Conservation (phyloP, 345 rosid genomes). For the Nephelium lappaceum region DNA sequence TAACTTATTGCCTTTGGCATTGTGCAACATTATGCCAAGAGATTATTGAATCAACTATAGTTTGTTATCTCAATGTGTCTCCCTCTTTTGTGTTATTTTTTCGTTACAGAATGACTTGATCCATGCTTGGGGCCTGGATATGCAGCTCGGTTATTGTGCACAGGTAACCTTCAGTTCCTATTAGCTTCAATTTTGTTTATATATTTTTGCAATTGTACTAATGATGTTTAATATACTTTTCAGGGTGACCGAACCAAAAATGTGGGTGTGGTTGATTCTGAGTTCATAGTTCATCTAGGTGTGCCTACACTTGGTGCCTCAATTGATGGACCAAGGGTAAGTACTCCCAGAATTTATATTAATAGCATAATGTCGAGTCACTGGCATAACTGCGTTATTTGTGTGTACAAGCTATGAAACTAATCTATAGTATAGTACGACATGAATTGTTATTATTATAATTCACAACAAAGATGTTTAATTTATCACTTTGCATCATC, state of each 20-base stretch:
- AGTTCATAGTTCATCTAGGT: slow-evolving; percentile 82
- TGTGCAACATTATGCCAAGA: background rate
- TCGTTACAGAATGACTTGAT: slow-evolving; percentile 77
- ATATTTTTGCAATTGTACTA: background rate
- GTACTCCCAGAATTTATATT: slow-evolving; percentile 15
- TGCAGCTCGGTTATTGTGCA: slow-evolving; percentile 87
- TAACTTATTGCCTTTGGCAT: too few species aligned
- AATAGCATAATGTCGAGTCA: background rate
- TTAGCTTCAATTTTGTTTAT: background rate
- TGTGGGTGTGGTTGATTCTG: slow-evolving; percentile 91
- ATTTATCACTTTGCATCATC: background rate
- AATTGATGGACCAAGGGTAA: slow-evolving; percentile 38
- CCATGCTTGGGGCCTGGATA: slow-evolving; percentile 95
- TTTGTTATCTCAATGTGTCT: background rate
- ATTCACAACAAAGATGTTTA: background rate
- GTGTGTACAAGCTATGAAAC: background rate
- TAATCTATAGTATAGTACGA: background rate
- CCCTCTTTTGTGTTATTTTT: background rate
- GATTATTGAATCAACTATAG: background rate
- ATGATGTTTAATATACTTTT: slow-evolving; percentile 16
- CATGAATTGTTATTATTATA: background rate
- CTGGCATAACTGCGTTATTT: background rate
- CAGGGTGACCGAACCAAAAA: slow-evolving; percentile 90
- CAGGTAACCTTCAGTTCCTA: slow-evolving; percentile 49
- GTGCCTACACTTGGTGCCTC: slow-evolving; percentile 76